Evolutionary conservation across 176 grass and related monocot species (phyloP), one percentile per base, ranked within the genome.

Genomic region (Alloteropsis semialata): DNA sequence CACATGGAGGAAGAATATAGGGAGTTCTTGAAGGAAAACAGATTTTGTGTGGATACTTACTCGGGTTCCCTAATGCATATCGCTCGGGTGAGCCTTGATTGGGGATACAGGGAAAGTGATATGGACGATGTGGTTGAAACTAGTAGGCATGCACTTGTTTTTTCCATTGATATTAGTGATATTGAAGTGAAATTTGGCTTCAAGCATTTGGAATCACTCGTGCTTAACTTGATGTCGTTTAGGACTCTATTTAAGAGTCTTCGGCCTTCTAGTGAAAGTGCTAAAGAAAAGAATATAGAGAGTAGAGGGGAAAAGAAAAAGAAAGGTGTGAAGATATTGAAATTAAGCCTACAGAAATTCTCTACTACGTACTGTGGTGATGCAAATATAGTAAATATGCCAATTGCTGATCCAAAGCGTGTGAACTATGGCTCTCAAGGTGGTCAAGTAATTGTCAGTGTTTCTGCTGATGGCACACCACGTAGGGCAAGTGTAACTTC

Each of bases 391-490:
- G 69, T 93, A 86, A 92, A 94, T 77, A 93, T 94, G 79, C 65
- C 89, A 84, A 83, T 99, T 78, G 89, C 89, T 39, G 96, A 99
- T 83, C 96, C 96, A 58, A 99, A 99, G 77, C 92, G 93, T 41
- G 96, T 99, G 24, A 99, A 99, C 87, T 99, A 93, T 87, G 96
- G 96, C 74, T 93, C 96, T 84, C 96, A 96, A 87, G 93, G 96
- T 60, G 89, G 93, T 42, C 78, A 92, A 88, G 91, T 90, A 83
- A 79, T 89, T 90, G 89, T 96, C 77, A 93, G 83, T 44, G 57
- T 93, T 53, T 99, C 96, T 93, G 84, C 93, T 88, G 96, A 93
- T 92, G 96, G 96, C 16, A 93, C 91, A 57, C 87, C 87, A 84
- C 91, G 96, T 28, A 85, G 72, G 39, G 96, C 96, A 88, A 94